A percentile compares a stretch with the other conserved stretches of the same genome.
phyloP scores from a whole-genome alignment of 306 rosid genomes.

The Oemleria cerasiformis region DNA sequence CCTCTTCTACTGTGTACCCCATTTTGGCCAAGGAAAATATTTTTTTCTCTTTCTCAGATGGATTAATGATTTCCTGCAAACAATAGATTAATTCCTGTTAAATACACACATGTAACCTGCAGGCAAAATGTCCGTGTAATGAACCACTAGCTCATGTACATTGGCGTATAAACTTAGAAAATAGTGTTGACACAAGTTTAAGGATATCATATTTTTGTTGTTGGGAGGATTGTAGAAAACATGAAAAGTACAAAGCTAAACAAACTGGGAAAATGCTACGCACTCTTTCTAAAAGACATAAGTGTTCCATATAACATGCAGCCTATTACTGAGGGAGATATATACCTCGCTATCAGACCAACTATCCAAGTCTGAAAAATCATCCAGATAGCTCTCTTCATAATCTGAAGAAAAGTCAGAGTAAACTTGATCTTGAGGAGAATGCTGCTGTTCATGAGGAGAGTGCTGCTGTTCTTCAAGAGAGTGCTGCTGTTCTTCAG shows the following conservation, averaged over 20 bases:
- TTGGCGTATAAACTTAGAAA: neutral
- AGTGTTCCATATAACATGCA: neutral
- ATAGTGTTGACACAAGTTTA: neutral
- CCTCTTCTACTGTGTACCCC: conserved; percentile 74
- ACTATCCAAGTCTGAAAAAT: conserved; percentile 54
- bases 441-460: too few species aligned
- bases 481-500: conserved; percentile 36
- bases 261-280: neutral
- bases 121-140: neutral
- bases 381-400: conserved; percentile 52
- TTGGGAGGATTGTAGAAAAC: neutral
- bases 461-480: too few species aligned
- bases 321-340: neutral
- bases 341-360: conserved; percentile 61
- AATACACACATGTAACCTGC: too few species aligned
- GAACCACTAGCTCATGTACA: neutral
- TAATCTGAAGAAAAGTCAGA: conserved; percentile 49
- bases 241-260: neutral
- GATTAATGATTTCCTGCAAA: conserved; percentile 49
- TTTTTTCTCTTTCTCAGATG: conserved; percentile 35
- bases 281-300: too few species aligned
- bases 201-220: neutral
- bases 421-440: conserved; percentile 27
- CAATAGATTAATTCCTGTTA: conserved; percentile 7
- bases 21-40: conserved; percentile 51